Evolutionary conservation across 345 rosid species (phyloP).

Genomic region (Turritis glabra): DNA sequence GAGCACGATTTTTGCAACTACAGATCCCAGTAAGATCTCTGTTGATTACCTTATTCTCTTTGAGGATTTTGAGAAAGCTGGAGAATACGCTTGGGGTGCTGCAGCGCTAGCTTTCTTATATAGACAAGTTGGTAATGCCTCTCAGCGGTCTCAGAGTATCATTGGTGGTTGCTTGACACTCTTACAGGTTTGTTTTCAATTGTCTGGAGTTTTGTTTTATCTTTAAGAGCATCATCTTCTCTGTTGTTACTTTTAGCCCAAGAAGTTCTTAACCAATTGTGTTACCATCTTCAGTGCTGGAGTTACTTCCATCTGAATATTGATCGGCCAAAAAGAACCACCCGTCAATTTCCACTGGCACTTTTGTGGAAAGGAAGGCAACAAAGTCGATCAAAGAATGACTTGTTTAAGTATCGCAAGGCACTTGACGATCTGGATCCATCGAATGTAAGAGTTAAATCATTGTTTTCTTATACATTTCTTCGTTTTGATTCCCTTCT

Average conservation of each 20-base stretch:
- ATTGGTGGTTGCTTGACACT: constrained; percentile 80
- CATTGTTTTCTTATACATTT: background rate
- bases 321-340: constrained; percentile 63
- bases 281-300: constrained; percentile 57
- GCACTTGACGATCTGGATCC: constrained; percentile 63
- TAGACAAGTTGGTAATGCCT: constrained; percentile 80
- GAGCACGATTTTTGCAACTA: constrained; percentile 73
- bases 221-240: background rate
- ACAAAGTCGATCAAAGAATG: constrained; percentile 69
- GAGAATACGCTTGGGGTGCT: constrained; percentile 77
- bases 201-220: background rate
- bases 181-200: constrained; percentile 51
- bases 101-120: constrained; percentile 76
- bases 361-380: constrained; percentile 83
- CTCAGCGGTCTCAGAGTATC: constrained; percentile 74
- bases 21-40: constrained; percentile 75
- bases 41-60: constrained; percentile 67
- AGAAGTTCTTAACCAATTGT: background rate
- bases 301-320: constrained; percentile 77
- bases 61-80: constrained; percentile 67
- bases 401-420: constrained; percentile 64
- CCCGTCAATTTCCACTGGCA: constrained; percentile 64
- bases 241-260: background rate
- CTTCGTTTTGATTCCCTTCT: background rate
- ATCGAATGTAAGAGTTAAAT: constrained; percentile 44